Percentiles rank a stretch among this genome's conserved stretches.
Evolutionary conservation across 768 basidiomycete species (phyloP).

Genomic region (Pisolithus microcarpus): DNA sequence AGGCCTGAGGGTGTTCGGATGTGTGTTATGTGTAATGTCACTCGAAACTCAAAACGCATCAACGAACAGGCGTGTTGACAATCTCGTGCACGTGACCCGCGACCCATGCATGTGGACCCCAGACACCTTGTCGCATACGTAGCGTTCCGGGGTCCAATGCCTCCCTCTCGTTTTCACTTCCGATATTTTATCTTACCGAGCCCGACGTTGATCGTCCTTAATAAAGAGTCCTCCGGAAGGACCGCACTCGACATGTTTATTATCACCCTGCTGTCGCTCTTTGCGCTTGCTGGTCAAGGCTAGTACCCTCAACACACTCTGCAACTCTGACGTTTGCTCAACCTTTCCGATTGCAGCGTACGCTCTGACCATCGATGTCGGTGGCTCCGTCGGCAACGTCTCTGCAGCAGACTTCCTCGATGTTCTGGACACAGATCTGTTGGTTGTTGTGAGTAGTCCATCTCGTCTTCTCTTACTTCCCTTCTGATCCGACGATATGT

Average conservation of each 20-base stretch:
- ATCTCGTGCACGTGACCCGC: not conserved
- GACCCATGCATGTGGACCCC: conserved; percentile 1
- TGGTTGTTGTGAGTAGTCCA: conserved; percentile 19
- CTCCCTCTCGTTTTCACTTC: no score
- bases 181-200: no score
- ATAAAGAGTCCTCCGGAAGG: conserved; percentile 28
- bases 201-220: not conserved
- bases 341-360: conserved; percentile 22
- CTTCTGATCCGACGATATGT: conserved; percentile 13
- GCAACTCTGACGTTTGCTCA: no score
- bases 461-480: not conserved
- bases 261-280: conserved; percentile 20
- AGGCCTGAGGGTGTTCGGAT: not conserved
- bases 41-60: not conserved
- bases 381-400: conserved; percentile 29
- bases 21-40: no score
- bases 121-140: not conserved
- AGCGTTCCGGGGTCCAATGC: not conserved
- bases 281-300: conserved; percentile 58
- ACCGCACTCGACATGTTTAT: conserved; percentile 22
- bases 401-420: conserved; percentile 39
- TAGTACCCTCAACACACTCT: conserved; percentile 1
- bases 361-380: conserved; percentile 45
- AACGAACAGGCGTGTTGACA: not conserved
- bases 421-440: conserved; percentile 27